Evolutionary conservation across 768 basidiomycete genomes (phyloP).

Genomic region (Pulveroboletus sp.): DNA sequence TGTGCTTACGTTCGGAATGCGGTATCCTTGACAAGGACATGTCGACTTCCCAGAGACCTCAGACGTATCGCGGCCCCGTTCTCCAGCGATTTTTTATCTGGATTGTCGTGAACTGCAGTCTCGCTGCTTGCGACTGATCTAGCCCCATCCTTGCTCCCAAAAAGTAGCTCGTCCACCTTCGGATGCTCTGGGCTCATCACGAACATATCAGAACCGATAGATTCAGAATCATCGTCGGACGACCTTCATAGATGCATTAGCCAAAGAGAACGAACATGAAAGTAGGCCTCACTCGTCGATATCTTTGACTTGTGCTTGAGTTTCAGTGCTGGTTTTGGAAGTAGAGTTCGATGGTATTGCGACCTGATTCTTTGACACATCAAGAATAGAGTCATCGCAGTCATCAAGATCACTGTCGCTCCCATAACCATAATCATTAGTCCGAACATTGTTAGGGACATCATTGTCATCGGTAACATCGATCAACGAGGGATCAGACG

Average conservation of each 20-base stretch:
- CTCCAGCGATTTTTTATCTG: not conserved
- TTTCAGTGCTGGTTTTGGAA: not conserved
- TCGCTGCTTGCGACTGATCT: slow-evolving; percentile 8
- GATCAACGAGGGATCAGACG: slow-evolving; percentile 10
- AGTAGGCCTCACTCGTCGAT: slow-evolving; percentile 5
- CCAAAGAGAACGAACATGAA: not conserved
- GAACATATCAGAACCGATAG: slow-evolving; percentile 14
- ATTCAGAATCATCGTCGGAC: slow-evolving; percentile 15
- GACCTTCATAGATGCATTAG: slow-evolving; percentile 7
- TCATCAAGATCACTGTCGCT: slow-evolving; percentile 37
- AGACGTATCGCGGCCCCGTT: slow-evolving; percentile 6
- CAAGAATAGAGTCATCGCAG: slow-evolving; percentile 5
- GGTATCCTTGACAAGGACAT: slow-evolving; percentile 2
- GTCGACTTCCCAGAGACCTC: slow-evolving; percentile 19
- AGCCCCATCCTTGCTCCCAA: not conserved
- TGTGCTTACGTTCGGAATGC: slow-evolving; percentile 27
- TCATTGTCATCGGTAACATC: slow-evolving; percentile 12
- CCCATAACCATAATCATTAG: slow-evolving; percentile 29
- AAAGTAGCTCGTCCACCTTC: not conserved
- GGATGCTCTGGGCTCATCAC: slow-evolving; percentile 17
- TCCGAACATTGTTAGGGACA: slow-evolving; percentile 3
- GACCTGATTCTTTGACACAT: not conserved
- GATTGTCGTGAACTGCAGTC: slow-evolving; percentile 1
- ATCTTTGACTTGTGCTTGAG: not conserved
- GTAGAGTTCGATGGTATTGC: not conserved